Evolutionary conservation across 169 alveolate species (phyloP).

Genomic region (Amoebophrya sp.): DNA sequence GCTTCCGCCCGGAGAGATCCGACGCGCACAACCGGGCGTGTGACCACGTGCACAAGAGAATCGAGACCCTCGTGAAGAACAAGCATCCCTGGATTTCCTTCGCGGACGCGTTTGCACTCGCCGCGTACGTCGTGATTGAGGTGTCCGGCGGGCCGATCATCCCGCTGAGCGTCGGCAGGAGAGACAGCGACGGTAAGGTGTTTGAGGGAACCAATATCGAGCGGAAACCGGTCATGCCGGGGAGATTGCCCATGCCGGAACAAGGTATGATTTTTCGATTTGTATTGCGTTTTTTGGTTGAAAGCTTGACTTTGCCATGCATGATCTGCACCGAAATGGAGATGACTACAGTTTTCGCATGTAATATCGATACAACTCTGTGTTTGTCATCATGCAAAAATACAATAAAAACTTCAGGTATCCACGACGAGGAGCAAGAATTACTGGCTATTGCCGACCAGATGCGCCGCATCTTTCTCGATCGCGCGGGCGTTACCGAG

Average conservation of each 20-base stretch:
- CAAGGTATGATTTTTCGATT: too few species aligned
- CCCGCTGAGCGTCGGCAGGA: neutral
- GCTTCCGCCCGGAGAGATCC: neutral
- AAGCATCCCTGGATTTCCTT: neutral
- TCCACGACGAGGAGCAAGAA: conserved; percentile 1
- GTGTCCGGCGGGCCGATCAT: neutral
- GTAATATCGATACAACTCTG: too few species aligned
- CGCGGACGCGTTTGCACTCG: neutral
- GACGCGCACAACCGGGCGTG: conserved; percentile 9
- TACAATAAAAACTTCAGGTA: too few species aligned
- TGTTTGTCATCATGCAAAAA: too few species aligned
- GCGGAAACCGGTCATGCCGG: neutral
- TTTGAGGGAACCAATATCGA: neutral
- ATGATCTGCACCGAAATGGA: too few species aligned
- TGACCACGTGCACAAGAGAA: neutral
- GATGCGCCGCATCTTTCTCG: neutral
- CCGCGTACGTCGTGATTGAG: conserved; percentile 19
- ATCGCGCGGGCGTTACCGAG: neutral
- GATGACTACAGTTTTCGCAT: too few species aligned
- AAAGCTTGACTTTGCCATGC: too few species aligned
- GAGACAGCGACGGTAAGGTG: neutral
- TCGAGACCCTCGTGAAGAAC: neutral
- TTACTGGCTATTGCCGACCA: neutral
- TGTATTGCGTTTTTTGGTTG: too few species aligned
- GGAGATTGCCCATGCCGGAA: neutral